phyloP scores from a whole-genome alignment of 345 rosid species.

The Pugionium cornutum region DNA sequence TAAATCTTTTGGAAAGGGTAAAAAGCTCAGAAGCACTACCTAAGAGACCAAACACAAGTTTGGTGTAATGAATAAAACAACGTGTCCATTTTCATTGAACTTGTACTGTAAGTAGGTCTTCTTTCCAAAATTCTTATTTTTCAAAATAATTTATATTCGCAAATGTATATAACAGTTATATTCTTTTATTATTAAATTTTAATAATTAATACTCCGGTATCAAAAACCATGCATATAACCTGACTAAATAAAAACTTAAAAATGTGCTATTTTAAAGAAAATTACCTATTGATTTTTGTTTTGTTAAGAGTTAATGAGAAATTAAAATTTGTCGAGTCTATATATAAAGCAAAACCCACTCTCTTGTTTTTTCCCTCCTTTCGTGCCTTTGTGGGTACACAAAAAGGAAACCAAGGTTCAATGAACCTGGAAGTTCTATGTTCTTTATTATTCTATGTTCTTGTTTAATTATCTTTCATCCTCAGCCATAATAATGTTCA shows the following conservation, averaged over 20 bases:
- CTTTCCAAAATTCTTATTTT: too few relatives aligned
- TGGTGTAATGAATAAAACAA: conserved; percentile 23
- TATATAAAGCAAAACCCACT: conserved; percentile 29
- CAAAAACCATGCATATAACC: too few relatives aligned
- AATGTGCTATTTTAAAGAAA: too few relatives aligned
- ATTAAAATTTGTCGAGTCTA: background rate
- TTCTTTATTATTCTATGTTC: background rate
- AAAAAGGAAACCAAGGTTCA: conserved; percentile 38
- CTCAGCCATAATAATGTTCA: conserved; percentile 28
- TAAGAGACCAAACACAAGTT: conserved; percentile 34
- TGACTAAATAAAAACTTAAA: too few relatives aligned
- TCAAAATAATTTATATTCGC: too few relatives aligned
- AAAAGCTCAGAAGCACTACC: conserved; percentile 30
- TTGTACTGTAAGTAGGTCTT: background rate
- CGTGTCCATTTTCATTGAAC: conserved; percentile 15
- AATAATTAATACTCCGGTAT: too few relatives aligned
- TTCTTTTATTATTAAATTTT: too few relatives aligned
- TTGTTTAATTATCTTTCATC: conserved; percentile 23
- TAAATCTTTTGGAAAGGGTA: conserved; percentile 1
- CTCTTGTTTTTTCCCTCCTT: conserved; percentile 16
- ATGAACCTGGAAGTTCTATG: conserved; percentile 30
- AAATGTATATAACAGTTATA: too few relatives aligned
- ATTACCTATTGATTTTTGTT: too few relatives aligned
- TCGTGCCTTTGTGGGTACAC: conserved; percentile 23
- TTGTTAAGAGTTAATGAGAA: conserved; percentile 1